These are phyloP conservation scores for Leishmania amazonensis DNA, from an alignment of 208 protist genomes.

Conservation along the genomic window DNA sequence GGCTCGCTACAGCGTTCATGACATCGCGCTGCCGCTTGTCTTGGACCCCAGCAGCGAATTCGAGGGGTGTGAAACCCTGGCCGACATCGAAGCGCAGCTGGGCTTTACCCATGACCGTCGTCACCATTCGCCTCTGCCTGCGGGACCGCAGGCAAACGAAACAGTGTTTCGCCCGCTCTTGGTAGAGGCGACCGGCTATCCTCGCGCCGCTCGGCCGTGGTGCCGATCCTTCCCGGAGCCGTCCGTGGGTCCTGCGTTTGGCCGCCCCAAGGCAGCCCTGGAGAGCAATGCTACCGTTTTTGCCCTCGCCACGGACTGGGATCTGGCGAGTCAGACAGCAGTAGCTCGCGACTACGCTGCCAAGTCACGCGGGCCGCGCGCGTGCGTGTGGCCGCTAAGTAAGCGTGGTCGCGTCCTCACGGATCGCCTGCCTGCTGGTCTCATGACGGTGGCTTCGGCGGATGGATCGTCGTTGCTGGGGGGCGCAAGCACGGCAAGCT, in stretches of 20 bases:
- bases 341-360: constrained; percentile 36
- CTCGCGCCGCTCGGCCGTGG: constrained; percentile 44
- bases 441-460: constrained; percentile 40
- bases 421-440: constrained; percentile 70
- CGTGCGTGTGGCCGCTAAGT: constrained; percentile 55
- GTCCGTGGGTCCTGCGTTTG: background rate
- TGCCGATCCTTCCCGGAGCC: constrained; percentile 63
- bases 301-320: constrained; percentile 36
- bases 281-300: constrained; percentile 4
- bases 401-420: constrained; percentile 60
- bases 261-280: background rate
- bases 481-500: background rate
- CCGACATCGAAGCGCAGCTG: constrained; percentile 16
- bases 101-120: constrained; percentile 9
- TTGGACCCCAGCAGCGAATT: background rate
- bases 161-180: constrained; percentile 44
- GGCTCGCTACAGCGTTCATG: constrained; percentile 18
- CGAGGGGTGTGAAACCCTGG: constrained; percentile 17
- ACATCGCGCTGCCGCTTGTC: constrained; percentile 25
- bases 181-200: constrained; percentile 29
- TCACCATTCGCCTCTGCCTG: background rate
- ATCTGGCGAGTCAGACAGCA: constrained; percentile 34
- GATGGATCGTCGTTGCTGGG: constrained; percentile 17
- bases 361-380: constrained; percentile 39
- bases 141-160: background rate